These are phyloP conservation scores for Polytrichum formosum DNA, from an alignment of 225 moss, liverwort and hornwort species.

Conservation along the genomic window DNA sequence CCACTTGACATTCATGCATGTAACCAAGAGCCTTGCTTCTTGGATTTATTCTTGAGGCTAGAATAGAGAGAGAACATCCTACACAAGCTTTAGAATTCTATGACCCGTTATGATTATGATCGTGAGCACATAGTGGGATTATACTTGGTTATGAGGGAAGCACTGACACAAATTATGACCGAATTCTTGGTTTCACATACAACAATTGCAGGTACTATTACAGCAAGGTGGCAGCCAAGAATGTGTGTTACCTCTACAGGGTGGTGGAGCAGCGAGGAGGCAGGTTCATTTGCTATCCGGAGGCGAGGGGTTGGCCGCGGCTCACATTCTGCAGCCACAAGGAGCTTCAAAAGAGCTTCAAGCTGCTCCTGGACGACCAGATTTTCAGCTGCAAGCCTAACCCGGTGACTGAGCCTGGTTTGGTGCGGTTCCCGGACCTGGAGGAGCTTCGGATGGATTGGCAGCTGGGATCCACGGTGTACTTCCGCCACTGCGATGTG, in stretches of 20 bases:
- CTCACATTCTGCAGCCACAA: conserved; percentile 18
- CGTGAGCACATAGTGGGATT: no score
- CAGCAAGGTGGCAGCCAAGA: conserved; percentile 34
- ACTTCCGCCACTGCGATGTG: conserved; percentile 44
- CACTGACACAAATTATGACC: no score
- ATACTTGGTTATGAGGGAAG: no score
- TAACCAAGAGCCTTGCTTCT: no score
- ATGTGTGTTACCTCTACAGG: conserved; percentile 50
- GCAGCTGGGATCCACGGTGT: conserved; percentile 44
- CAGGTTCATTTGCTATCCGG: conserved; percentile 28
- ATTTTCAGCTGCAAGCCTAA: conserved; percentile 7
- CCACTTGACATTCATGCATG: no score
- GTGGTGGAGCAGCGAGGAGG: conserved; percentile 20
- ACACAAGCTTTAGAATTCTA: no score
- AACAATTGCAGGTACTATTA: conserved; percentile 27
- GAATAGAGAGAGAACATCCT: no score
- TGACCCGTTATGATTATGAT: no score
- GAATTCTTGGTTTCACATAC: no score
- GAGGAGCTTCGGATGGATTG: conserved; percentile 30
- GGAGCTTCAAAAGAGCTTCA: conserved; percentile 36
- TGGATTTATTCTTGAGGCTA: no score
- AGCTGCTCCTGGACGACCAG: conserved; percentile 20
- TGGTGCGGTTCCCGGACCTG: conserved; percentile 33
- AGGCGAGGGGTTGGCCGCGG: conserved; percentile 50
- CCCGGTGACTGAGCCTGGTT: conserved; percentile 1